phyloP scores from a whole-genome alignment of 2,329 filamentous ascomycete genomes.

The Aspergillus awamori region DNA sequence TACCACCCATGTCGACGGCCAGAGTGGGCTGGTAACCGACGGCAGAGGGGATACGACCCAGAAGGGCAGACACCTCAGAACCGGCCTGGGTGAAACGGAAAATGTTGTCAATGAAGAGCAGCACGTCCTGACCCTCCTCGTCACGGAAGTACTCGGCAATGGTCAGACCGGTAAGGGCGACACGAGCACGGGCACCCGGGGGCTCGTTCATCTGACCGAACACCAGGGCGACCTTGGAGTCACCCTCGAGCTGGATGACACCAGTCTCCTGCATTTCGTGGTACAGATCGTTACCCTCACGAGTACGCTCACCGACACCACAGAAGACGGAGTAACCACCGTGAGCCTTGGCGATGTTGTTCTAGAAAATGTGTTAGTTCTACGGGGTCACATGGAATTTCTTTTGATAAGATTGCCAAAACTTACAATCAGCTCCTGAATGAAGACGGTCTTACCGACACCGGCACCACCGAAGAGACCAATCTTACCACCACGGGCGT shows the following conservation, averaged over 20 bases:
- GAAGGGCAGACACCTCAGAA: slow-evolving; percentile 99
- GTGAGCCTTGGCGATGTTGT: slow-evolving; percentile 99
- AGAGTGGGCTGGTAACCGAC: slow-evolving; percentile 99
- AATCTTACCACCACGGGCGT: slow-evolving; percentile 99
- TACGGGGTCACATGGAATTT: background rate
- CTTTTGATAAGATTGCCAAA: background rate
- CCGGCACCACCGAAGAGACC: slow-evolving; percentile 99
- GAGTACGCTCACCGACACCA: slow-evolving; percentile 99
- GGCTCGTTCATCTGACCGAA: slow-evolving; percentile 99
- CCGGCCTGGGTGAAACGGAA: slow-evolving; percentile 99
- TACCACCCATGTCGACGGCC: slow-evolving; percentile 97
- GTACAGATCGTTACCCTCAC: slow-evolving; percentile 99
- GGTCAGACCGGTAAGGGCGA: slow-evolving; percentile 84
- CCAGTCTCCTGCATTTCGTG: slow-evolving; percentile 99
- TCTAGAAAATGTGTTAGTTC: slow-evolving; percentile 51
- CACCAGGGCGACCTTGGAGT: slow-evolving; percentile 98
- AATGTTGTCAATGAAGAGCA: slow-evolving; percentile 99
- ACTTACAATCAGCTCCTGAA: slow-evolving; percentile 94
- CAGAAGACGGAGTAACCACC: slow-evolving; percentile 99
- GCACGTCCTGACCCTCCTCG: slow-evolving; percentile 86
- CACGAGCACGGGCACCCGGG: slow-evolving; percentile 98
- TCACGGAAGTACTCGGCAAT: slow-evolving; percentile 77
- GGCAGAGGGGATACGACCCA: slow-evolving; percentile 99
- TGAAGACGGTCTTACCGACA: slow-evolving; percentile 99
- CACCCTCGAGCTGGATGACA: slow-evolving; percentile 98